Evolutionary conservation across 805 yeast species (phyloP).

Genomic region (Teunomyces aglyptinius): DNA sequence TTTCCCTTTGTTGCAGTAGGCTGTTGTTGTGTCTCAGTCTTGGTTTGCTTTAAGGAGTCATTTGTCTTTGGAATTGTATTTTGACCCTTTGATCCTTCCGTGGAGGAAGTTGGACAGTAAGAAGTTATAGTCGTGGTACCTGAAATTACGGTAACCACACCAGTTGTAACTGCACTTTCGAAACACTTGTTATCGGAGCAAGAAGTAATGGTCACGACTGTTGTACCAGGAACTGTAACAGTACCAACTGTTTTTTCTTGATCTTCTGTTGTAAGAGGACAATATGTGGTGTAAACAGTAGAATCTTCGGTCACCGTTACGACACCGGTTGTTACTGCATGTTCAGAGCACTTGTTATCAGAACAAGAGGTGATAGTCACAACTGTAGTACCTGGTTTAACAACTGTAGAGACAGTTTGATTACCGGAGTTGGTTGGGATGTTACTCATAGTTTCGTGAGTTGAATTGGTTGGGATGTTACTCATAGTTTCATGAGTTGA

Average conservation of each 20-base stretch:
- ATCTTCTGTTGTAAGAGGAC: slow-evolving; percentile 21
- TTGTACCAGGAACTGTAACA: slow-evolving; percentile 10
- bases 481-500: background rate
- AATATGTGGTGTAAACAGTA: slow-evolving; percentile 32
- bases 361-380: slow-evolving; percentile 36
- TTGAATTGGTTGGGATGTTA: background rate
- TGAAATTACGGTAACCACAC: slow-evolving; percentile 5
- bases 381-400: slow-evolving; percentile 14
- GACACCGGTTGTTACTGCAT: slow-evolving; percentile 29
- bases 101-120: slow-evolving; percentile 11
- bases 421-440: background rate
- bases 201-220: slow-evolving; percentile 27
- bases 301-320: slow-evolving; percentile 32
- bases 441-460: background rate
- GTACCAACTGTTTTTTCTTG: slow-evolving; percentile 1
- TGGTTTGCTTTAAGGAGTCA: background rate
- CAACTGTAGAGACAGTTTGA: background rate
- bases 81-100: background rate
- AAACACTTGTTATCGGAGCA: slow-evolving; percentile 27
- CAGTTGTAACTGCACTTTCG: slow-evolving; percentile 11
- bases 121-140: slow-evolving; percentile 19
- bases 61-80: background rate
- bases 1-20: background rate
- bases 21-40: background rate
- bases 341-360: slow-evolving; percentile 22